Evolutionary conservation across 306 rosid species (phyloP).

Genomic region (Malus orientalis): DNA sequence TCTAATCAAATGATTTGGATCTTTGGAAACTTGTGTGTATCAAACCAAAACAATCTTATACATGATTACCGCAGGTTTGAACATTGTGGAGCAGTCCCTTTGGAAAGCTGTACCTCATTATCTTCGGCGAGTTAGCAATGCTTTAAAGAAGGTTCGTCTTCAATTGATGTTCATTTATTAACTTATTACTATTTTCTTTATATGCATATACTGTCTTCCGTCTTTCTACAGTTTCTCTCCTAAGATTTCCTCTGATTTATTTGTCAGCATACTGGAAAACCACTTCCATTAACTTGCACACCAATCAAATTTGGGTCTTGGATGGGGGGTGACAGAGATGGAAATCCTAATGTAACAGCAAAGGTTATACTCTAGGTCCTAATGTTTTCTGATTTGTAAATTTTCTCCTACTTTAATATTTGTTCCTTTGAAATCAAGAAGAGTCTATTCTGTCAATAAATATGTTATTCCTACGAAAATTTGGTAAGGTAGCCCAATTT

Average conservation of each 20-base stretch:
- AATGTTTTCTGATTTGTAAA: neutral
- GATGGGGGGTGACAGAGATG: constrained; percentile 99
- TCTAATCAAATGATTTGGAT: constrained; percentile 3
- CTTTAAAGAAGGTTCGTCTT: constrained; percentile 71
- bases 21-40: neutral
- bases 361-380: constrained; percentile 41
- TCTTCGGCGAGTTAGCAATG: constrained; percentile 88
- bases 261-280: constrained; percentile 81
- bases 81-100: constrained; percentile 93
- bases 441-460: neutral
- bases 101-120: constrained; percentile 98
- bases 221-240: neutral
- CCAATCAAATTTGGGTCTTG: constrained; percentile 93
- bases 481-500: neutral
- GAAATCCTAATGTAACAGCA: constrained; percentile 90
- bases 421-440: neutral
- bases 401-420: neutral
- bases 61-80: constrained; percentile 45
- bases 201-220: neutral
- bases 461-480: neutral
- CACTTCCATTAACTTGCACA: constrained; percentile 89
- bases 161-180: constrained; percentile 13
- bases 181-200: constrained; percentile 3
- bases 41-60: constrained; percentile 14
- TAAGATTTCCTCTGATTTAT: neutral